Base-by-base conservation (phyloP, 2,329 filamentous ascomycete genomes). In the Teratosphaeria destructans region DNA sequence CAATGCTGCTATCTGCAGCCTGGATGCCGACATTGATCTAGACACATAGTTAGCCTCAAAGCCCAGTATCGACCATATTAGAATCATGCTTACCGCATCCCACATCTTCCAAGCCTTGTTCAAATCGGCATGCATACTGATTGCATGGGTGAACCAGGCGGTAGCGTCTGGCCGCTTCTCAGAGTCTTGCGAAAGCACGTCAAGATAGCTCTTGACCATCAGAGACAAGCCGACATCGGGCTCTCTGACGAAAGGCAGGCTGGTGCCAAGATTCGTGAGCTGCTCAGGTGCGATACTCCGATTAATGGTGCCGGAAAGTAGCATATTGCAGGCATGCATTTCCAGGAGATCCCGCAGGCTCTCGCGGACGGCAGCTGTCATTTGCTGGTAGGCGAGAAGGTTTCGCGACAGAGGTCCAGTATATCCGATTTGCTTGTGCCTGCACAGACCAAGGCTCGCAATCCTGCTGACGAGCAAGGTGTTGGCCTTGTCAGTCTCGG, bases 391-490 rank as follows among this genome's bases (percentile, higher is more conserved):
- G 29, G 85, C 86, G 52, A 99, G 81, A 57, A 96, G 80, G 65
- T 93, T 91, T 73, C 94, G 87, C 78, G 91, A 96, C 1, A 99
- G 81, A 1, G 94, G 93, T 0, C 94, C 94, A 1, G 93, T 96
- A 74, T 96, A 99, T 34, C 94, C 94, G 66, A 93, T 92, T 3
- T 83, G 81, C 66, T 89, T 83, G 72, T 99, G 94, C 35, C 86
- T 84, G 62, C 97, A 80, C 69, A 88, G 90, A 57, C 91, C 83
- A 60, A 97, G 79, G 57, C 89, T 91, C 14, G 92, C 89, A 62
- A 92, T 87, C 47, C 94, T 87, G 66, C 91, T 94, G 67, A 97
- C 85, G 53, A 99, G 81, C 59, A 94, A 81, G 53, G 91, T 85
- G 68, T 87, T 87, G 35, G 82, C 80, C 71, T 89, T 90, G 65